A percentile compares a stretch with the other conserved stretches of the same genome.
Evolutionary conservation across 2,329 filamentous ascomycete genomes (phyloP).

Genomic region (Tothia fuscella): DNA sequence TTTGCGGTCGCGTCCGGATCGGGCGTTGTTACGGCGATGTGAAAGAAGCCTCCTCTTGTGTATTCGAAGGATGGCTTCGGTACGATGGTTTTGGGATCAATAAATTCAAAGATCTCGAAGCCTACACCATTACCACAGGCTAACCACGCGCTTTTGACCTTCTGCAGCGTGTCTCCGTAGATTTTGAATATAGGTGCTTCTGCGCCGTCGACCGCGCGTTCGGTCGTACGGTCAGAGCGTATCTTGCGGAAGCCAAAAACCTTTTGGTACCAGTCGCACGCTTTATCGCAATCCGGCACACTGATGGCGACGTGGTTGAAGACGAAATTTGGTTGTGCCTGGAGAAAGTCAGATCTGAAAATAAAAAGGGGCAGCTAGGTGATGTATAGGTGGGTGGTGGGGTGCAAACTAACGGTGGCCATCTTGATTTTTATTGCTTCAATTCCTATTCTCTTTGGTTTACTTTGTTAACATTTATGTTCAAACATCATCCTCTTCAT

Average conservation of each 20-base stretch:
- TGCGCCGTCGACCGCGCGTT: conserved; percentile 11
- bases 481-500: too few species aligned
- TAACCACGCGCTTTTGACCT: conserved; percentile 22
- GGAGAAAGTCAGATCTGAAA: not conserved
- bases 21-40: conserved; percentile 22
- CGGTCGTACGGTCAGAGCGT: conserved; percentile 11
- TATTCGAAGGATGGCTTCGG: conserved; percentile 15
- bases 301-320: conserved; percentile 20
- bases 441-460: too few species aligned
- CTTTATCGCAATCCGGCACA: conserved; percentile 18
- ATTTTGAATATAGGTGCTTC: conserved; percentile 21
- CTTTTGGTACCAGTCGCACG: conserved; percentile 18
- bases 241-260: conserved; percentile 18
- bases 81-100: not conserved
- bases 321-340: conserved; percentile 9
- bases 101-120: conserved; percentile 24
- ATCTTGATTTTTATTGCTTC: not conserved
- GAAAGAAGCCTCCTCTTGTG: conserved; percentile 23
- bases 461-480: too few species aligned
- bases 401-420: not conserved
- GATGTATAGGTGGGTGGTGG: not conserved
- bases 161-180: conserved; percentile 19
- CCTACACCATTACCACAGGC: conserved; percentile 22
- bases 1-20: conserved; percentile 20
- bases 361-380: not conserved